Percentiles rank a stretch among this genome's conserved stretches.
phyloP scores from a whole-genome alignment of 441 rosid species.

The Gossypium schwendimanii region DNA sequence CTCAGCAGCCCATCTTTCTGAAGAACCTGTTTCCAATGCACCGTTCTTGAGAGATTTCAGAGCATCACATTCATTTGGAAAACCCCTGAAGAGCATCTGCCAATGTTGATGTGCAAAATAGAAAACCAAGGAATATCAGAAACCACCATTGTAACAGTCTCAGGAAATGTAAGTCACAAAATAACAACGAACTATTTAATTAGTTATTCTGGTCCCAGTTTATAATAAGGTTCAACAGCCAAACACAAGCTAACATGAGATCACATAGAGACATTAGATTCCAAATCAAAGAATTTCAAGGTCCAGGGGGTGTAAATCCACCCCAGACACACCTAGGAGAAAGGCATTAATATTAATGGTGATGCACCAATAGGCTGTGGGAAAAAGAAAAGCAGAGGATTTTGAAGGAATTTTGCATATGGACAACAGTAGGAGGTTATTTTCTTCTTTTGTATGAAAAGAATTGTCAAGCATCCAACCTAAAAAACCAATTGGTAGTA shows the following conservation, averaged over 20 bases:
- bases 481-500: background rate
- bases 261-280: background rate
- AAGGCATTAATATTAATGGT: background rate
- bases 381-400: background rate
- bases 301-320: background rate
- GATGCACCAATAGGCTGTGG: background rate
- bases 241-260: background rate
- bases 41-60: constrained; percentile 58
- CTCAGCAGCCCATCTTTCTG: constrained; percentile 75
- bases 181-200: background rate
- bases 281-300: background rate
- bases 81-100: constrained; percentile 83
- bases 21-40: constrained; percentile 59
- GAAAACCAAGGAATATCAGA: background rate
- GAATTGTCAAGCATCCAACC: background rate
- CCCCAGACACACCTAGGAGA: background rate
- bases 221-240: background rate
- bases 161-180: background rate
- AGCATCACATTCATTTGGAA: constrained; percentile 59
- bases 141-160: background rate
- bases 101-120: background rate
- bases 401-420: background rate
- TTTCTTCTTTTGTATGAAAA: background rate
- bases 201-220: background rate
- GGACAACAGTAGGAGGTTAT: background rate